Evolutionary conservation across 1,284 basidiomycete species (phyloP).

Genomic region (Fomitopsis schrenkii): DNA sequence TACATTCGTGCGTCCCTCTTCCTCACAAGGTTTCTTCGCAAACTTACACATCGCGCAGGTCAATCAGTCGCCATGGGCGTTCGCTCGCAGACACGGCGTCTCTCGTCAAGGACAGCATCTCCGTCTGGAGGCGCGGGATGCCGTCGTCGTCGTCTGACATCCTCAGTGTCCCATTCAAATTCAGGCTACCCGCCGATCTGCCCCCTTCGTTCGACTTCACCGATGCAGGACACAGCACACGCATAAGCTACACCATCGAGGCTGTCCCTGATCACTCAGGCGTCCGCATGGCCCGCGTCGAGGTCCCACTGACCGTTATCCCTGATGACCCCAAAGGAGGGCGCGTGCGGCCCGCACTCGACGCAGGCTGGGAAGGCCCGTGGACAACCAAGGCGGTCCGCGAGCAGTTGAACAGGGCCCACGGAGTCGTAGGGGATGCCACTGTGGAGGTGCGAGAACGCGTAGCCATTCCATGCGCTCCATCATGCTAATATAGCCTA

Average conservation of each 20-base stretch:
- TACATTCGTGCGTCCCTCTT: constrained; percentile 14
- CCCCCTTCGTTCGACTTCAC: constrained; percentile 20
- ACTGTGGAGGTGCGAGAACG: constrained; percentile 6
- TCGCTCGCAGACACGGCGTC: background rate
- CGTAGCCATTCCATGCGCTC: background rate
- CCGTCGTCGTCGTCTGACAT: constrained; percentile 15
- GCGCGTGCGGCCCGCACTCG: background rate
- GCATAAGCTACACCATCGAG: constrained; percentile 15
- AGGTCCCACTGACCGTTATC: constrained; percentile 16
- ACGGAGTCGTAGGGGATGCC: constrained; percentile 11
- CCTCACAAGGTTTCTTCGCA: background rate
- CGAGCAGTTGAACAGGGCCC: constrained; percentile 12
- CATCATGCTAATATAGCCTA: background rate
- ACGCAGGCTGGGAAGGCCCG: background rate
- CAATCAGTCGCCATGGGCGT: background rate
- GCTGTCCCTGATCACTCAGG: constrained; percentile 16
- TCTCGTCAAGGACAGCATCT: constrained; percentile 10
- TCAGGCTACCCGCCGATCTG: constrained; percentile 14
- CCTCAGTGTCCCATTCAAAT: constrained; percentile 19
- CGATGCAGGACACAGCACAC: background rate
- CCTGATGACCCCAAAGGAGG: constrained; percentile 12
- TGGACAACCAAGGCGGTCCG: constrained; percentile 3
- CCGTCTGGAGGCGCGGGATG: constrained; percentile 18
- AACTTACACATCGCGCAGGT: background rate
- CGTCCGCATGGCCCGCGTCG: constrained; percentile 11